Conservation (phyloP, 768 basidiomycete species). For the Botryobasidium botryosum region DNA sequence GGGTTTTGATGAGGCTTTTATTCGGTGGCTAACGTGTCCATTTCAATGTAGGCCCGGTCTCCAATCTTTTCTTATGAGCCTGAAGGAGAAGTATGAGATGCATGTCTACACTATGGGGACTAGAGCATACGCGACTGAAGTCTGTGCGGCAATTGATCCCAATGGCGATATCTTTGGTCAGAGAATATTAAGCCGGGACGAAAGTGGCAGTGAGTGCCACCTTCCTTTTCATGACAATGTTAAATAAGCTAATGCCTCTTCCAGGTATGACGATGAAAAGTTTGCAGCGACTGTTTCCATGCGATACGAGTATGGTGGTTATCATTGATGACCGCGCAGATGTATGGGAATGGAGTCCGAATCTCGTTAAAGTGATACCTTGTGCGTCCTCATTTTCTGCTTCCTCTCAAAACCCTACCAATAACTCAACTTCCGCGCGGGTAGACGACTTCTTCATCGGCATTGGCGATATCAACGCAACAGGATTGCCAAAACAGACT, state of each 20-base stretch:
- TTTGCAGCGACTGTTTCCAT: constrained; percentile 82
- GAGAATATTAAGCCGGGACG: constrained; percentile 80
- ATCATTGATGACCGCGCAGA: constrained; percentile 97
- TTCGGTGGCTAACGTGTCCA: not conserved
- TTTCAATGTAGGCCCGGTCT: constrained; percentile 51
- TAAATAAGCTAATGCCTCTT: constrained; percentile 9
- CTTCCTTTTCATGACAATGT: not conserved
- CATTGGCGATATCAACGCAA: constrained; percentile 95
- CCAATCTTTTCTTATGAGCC: constrained; percentile 51
- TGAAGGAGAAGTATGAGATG: constrained; percentile 83
- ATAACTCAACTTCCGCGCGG: constrained; percentile 13
- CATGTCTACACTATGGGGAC: constrained; percentile 99
- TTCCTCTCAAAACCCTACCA: not conserved
- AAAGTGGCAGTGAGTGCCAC: constrained; percentile 72
- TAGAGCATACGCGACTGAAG: constrained; percentile 87
- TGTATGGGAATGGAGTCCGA: constrained; percentile 97
- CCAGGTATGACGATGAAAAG: constrained; percentile 83
- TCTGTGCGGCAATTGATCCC: constrained; percentile 88
- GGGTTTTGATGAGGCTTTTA: too few species aligned
- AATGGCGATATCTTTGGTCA: constrained; percentile 70
- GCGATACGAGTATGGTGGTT: constrained; percentile 96
- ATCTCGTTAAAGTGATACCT: constrained; percentile 90
- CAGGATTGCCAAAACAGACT: constrained; percentile 65
- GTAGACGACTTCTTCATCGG: constrained; percentile 95
- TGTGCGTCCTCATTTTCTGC: constrained; percentile 33